Percentiles rank a stretch among this genome's conserved stretches.
These are phyloP conservation scores for Salix suchowensis DNA, from an alignment of 345 rosid species.

Conservation along the genomic window DNA sequence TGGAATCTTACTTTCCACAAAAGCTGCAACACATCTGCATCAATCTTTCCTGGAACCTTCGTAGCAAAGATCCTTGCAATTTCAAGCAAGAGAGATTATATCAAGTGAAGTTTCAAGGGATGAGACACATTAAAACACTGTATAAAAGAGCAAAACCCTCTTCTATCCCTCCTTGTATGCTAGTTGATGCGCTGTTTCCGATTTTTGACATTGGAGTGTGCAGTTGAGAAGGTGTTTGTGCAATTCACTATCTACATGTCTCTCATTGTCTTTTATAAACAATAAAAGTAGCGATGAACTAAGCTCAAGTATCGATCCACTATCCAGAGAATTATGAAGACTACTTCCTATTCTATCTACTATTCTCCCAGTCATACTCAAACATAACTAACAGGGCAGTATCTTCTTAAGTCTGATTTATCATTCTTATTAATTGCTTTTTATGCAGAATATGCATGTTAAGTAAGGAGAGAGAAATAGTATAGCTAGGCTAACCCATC, in stretches of 20 bases:
- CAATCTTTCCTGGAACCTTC: constrained; percentile 99
- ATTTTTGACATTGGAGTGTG: neutral
- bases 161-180: neutral
- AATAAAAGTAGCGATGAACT: neutral
- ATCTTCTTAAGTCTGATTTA: too few relatives aligned
- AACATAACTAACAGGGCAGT: neutral
- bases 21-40: constrained; percentile 93
- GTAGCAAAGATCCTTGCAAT: constrained; percentile 98
- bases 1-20: constrained; percentile 80
- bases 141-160: neutral
- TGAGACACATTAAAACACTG: neutral
- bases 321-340: neutral
- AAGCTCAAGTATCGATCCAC: neutral
- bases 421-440: too few relatives aligned
- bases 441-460: too few relatives aligned
- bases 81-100: constrained; percentile 42
- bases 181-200: neutral
- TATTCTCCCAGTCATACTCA: neutral
- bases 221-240: neutral
- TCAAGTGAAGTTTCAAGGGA: neutral
- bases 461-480: too few relatives aligned
- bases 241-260: neutral
- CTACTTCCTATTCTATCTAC: neutral
- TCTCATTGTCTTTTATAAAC: neutral
- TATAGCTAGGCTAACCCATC: too few relatives aligned